Evolutionary conservation across 345 rosid genomes (phyloP), one percentile per base, ranked within the genome.

Genomic region (Rhodamnia argentea): DNA sequence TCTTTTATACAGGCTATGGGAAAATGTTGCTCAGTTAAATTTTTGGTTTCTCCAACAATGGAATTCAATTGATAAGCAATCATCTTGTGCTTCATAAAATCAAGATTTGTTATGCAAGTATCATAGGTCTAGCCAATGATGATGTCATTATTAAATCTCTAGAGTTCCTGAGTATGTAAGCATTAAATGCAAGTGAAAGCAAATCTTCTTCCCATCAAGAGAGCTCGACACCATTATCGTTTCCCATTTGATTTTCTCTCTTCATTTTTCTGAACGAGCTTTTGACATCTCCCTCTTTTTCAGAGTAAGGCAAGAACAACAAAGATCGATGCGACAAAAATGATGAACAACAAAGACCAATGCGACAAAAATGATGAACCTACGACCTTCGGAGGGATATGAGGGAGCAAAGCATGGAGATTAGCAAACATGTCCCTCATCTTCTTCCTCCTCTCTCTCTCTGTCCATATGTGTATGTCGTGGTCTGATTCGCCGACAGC

Each of bases 391-490:
- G 88, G 52, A 78, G 93, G 90, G 57, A 94, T 88, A 13, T 89
- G 92, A 84, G 95, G 93, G 85, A 91, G 92, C 89, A 92, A 90
- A 86, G 92, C 88, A 56, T 92, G 96, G 84, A 93, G 94, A 83
- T 64, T 82, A 55, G 91, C 84, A 87, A 93, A 90, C 96, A 93
- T 93, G 58, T 85, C 85, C 87, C 91, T 91, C 94, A 94, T 94
- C 94, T 87, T 94, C 87, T 91, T 93, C 88, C 96, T 90, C 87
- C 95, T 92, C 62, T 91, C 92, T 88, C 96, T 92, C 87, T 94
- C 94, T 5, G 92, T 91, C 90, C 89, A 87, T 32, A 91, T 89
- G 62, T 93, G 95, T 40, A 90, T 85, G 74, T 88, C 94, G 55
- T 91, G 90, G 83, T 90, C 93, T 6, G 91, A 85, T 86, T 90